Percentiles rank a stretch among this genome's conserved stretches.
Conservation (phyloP, 306 rosid species). For the Prinsepia uniflora region DNA sequence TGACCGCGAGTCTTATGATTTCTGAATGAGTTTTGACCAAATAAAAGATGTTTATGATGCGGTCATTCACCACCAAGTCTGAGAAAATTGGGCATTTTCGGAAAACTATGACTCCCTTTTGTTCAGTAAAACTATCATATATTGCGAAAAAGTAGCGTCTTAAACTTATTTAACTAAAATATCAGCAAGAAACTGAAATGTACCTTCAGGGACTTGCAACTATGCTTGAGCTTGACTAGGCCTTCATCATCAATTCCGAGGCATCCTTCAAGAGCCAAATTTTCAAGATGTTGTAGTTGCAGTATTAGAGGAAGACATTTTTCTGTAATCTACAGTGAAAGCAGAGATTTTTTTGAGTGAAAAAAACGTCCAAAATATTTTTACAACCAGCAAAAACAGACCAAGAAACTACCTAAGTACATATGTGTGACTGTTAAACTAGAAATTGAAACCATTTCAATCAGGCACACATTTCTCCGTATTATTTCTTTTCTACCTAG, state of each 20-base stretch:
- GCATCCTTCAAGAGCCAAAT: conserved; percentile 48
- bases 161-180: not conserved
- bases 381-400: not conserved
- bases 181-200: not conserved
- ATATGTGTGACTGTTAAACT: not conserved
- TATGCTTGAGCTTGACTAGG: conserved; percentile 25
- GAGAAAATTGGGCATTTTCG: not conserved
- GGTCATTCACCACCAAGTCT: not conserved
- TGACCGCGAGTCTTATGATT: conserved; percentile 1
- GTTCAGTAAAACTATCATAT: not conserved
- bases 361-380: not conserved
- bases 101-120: not conserved
- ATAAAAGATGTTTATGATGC: not conserved
- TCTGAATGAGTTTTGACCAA: not conserved
- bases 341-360: not conserved
- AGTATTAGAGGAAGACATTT: conserved; percentile 38
- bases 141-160: not conserved
- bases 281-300: conserved; percentile 41
- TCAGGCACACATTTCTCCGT: not conserved
- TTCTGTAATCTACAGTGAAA: conserved; percentile 37
- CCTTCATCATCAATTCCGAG: conserved; percentile 45
- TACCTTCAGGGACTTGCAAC: conserved; percentile 39
- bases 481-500: not conserved
- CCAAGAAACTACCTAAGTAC: not conserved
- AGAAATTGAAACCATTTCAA: not conserved